Evolutionary conservation across 73 alveolate species (phyloP).

Genomic region (Tetrahymena borealis): DNA sequence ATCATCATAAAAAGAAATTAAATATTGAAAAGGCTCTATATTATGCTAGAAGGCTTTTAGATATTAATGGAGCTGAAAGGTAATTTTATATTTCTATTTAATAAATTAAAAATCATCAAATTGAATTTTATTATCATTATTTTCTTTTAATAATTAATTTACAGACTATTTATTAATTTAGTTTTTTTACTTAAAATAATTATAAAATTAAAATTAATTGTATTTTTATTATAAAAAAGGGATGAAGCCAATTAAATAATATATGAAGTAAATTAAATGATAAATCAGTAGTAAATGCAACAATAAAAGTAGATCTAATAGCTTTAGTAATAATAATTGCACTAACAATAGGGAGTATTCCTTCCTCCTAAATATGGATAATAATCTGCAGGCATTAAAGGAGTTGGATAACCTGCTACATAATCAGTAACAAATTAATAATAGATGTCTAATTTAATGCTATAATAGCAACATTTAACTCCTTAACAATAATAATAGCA

Average conservation of each 20-base stretch:
- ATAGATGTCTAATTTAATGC: background rate
- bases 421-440: background rate
- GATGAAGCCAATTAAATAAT: slow-evolving; percentile 41
- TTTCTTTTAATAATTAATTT: no score
- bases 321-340: background rate
- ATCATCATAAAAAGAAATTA: slow-evolving; percentile 62
- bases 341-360: background rate
- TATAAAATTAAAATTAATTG: no score
- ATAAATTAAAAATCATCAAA: no score
- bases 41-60: slow-evolving; percentile 82
- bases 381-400: background rate
- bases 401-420: background rate
- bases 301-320: background rate
- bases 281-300: background rate
- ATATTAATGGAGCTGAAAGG: slow-evolving; percentile 73
- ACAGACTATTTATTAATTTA: no score
- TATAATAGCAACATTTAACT: background rate
- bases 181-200: no score
- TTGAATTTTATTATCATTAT: no score
- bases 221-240: no score
- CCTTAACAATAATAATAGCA: background rate
- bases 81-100: no score
- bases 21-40: slow-evolving; percentile 71
- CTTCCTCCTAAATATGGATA: background rate
- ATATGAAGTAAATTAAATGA: slow-evolving; percentile 16